Conservation (phyloP, 2,329 filamentous ascomycete genomes). For the Ophiostoma sp. region DNA sequence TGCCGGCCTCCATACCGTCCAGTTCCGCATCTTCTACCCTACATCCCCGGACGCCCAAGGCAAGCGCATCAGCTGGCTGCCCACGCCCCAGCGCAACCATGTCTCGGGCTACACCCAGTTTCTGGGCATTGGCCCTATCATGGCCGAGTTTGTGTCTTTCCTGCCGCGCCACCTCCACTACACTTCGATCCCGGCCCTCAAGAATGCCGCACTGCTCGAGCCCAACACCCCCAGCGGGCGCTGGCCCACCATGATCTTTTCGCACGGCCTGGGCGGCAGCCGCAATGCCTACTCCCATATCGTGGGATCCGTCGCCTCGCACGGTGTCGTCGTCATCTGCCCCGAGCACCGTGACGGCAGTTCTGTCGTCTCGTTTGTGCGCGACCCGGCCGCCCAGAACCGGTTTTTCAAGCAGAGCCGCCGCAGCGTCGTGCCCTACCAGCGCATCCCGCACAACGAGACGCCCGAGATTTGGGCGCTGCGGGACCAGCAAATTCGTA, state of each 20-base stretch:
- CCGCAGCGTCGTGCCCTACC: slow-evolving; percentile 48
- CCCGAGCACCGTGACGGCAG: slow-evolving; percentile 83
- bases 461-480: slow-evolving; percentile 64
- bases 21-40: slow-evolving; percentile 82
- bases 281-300: slow-evolving; percentile 85
- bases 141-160: slow-evolving; percentile 63
- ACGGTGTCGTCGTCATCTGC: slow-evolving; percentile 78
- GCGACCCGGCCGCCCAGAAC: slow-evolving; percentile 55
- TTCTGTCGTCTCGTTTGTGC: slow-evolving; percentile 70
- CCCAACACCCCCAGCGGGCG: slow-evolving; percentile 50
- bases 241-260: slow-evolving; percentile 85
- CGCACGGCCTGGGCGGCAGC: slow-evolving; percentile 78
- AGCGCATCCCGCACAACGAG: slow-evolving; percentile 61
- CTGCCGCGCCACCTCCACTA: slow-evolving; percentile 72
- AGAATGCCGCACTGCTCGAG: slow-evolving; percentile 66
- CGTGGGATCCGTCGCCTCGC: slow-evolving; percentile 73
- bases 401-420: slow-evolving; percentile 40
- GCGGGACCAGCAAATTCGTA: slow-evolving; percentile 70
- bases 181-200: slow-evolving; percentile 69
- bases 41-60: slow-evolving; percentile 54
- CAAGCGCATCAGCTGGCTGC: slow-evolving; percentile 72
- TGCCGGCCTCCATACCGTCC: slow-evolving; percentile 66
- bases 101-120: slow-evolving; percentile 76
- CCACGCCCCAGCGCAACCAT: slow-evolving; percentile 71
- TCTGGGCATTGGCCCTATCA: slow-evolving; percentile 61